Evolutionary conservation across 192 early-diverging fungal species (phyloP), one percentile per base, ranked within the genome.

Genomic region (Gamsiella multidivaricata): DNA sequence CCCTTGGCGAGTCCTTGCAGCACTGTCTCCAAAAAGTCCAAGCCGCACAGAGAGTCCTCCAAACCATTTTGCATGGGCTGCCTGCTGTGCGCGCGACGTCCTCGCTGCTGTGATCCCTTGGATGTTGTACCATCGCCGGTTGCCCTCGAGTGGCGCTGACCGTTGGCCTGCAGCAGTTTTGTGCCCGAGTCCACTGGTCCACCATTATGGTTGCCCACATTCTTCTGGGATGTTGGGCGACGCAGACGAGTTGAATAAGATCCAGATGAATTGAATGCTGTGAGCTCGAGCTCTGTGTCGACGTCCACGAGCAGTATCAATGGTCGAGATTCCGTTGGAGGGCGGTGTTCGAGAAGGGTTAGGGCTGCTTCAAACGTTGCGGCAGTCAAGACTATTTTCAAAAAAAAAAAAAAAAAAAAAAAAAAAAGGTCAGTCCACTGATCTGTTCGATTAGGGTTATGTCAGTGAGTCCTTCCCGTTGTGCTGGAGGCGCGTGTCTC

Each of bases 281-380:
- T 49, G 10, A 61, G 20, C 17, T 54, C 63, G 5, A 60, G 42
- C 15, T 63, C 71, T 2, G 54, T 47, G 37, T 78, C 73, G 18
- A 78, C 73, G 37, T 78, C 73, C 18, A 78, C 73, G 54, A 78
- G 61, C 46, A 78, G 41, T n/a, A 78, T 15, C 42, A 78, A 50
- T 33, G 73, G 73, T 28, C 65, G 73, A 5, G 53, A 22, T 33
- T 78, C 73, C 26, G 65, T 62, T 3, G 73, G 53, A 32, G 59
- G 49, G 23, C 61, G 54, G 22, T 54, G 65, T 20, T 78, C 73
- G 17, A 78, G 33, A 5, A 63, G 49, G 32, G 59, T 23, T 34
- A 78, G 32, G 9, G 65, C 73, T 1, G 58, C 32, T 22, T 78
- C 73, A 31, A 52, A 78, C 15, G 65, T 43, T 10, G 59, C 57